Evolutionary conservation across 768 basidiomycete genomes (phyloP).

Genomic region (Rhizopogon rudus): DNA sequence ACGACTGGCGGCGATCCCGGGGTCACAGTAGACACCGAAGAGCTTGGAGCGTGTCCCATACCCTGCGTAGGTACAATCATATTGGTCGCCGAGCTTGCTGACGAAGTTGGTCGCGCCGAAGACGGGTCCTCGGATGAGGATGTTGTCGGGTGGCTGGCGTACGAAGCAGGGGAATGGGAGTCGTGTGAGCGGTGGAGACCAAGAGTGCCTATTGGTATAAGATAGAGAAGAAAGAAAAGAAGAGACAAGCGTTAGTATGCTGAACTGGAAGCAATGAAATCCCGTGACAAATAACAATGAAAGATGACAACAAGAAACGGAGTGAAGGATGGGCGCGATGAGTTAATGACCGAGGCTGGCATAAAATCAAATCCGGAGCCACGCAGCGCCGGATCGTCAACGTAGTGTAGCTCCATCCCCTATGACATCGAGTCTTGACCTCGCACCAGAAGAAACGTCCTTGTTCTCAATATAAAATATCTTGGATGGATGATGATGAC

Average conservation of each 20-base stretch:
- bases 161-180: slow-evolving; percentile 20
- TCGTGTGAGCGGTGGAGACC: slow-evolving; percentile 8
- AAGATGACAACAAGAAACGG: background rate
- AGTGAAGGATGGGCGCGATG: background rate
- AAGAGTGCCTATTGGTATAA: slow-evolving; percentile 8
- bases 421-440: background rate
- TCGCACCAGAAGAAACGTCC: no score
- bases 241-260: slow-evolving; percentile 7
- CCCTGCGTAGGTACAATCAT: background rate
- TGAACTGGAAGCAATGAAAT: background rate
- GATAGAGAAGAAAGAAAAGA: background rate
- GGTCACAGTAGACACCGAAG: slow-evolving; percentile 21
- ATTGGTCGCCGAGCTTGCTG: background rate
- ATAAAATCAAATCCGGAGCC: background rate
- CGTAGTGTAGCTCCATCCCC: background rate
- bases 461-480: no score
- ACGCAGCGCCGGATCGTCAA: no score
- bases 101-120: slow-evolving; percentile 10
- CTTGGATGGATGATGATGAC: no score
- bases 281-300: background rate
- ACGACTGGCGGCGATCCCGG: background rate
- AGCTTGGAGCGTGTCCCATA: slow-evolving; percentile 13
- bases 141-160: slow-evolving; percentile 15
- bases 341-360: background rate
- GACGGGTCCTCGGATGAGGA: slow-evolving; percentile 6